Evolutionary conservation across 2,329 filamentous ascomycete species (phyloP).

Genomic region (Phaeosphaeriaceae sp.): DNA sequence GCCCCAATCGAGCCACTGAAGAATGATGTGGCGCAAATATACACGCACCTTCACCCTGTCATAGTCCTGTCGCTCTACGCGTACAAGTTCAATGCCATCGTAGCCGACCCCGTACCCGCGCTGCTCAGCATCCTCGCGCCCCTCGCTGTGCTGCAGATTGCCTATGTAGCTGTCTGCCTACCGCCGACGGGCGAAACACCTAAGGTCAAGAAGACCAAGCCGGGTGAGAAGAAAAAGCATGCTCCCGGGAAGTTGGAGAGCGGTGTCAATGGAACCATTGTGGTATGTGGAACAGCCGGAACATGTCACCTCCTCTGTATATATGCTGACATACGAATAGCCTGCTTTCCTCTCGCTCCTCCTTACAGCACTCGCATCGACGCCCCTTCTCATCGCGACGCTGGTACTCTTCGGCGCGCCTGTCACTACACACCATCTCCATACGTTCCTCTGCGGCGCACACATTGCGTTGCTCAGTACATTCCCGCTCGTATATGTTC

Average conservation of each 20-base stretch:
- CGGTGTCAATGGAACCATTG: slow-evolving; percentile 42
- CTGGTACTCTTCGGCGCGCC: slow-evolving; percentile 93
- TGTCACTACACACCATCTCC: slow-evolving; percentile 76
- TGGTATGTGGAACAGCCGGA: slow-evolving; percentile 45
- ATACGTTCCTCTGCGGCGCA: slow-evolving; percentile 80
- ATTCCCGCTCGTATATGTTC: slow-evolving; percentile 83
- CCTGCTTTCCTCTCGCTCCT: slow-evolving; percentile 74
- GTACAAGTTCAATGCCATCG: slow-evolving; percentile 69
- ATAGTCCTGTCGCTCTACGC: slow-evolving; percentile 71
- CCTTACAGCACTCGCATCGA: slow-evolving; percentile 61
- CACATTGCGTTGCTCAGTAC: slow-evolving; percentile 82
- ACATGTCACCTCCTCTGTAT: not conserved
- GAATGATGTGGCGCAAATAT: slow-evolving; percentile 57
- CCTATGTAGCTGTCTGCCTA: slow-evolving; percentile 65
- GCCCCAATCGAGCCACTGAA: slow-evolving; percentile 56
- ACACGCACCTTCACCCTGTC: slow-evolving; percentile 72
- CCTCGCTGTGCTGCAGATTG: slow-evolving; percentile 68
- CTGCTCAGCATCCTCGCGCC: slow-evolving; percentile 68
- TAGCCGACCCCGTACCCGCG: slow-evolving; percentile 71
- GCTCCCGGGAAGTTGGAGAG: slow-evolving; percentile 31
- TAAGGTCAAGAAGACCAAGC: slow-evolving; percentile 60
- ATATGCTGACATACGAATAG: slow-evolving; percentile 49
- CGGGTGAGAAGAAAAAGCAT: slow-evolving; percentile 49
- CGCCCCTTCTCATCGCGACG: slow-evolving; percentile 64
- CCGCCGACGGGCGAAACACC: slow-evolving; percentile 57